phyloP scores from a whole-genome alignment of 2,329 filamentous ascomycete genomes.

The Talaromyces sp. region DNA sequence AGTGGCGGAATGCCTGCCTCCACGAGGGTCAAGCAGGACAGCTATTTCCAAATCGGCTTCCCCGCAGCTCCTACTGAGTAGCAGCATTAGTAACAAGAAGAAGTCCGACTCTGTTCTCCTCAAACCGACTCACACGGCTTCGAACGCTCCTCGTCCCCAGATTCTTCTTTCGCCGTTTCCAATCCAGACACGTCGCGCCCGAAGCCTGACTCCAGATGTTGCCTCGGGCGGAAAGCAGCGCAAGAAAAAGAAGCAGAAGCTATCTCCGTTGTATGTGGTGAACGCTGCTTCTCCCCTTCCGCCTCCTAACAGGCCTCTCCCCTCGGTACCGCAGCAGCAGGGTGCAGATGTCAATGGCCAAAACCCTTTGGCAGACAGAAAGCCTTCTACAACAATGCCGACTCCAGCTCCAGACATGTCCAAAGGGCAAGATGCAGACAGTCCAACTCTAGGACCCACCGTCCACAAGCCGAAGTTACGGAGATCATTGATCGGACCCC shows the following conservation, averaged over 20 bases:
- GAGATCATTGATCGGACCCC: slow-evolving; percentile 5
- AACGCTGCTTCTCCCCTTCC: slow-evolving; percentile 30
- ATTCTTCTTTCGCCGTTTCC: slow-evolving; percentile 12
- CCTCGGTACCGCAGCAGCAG: slow-evolving; percentile 29
- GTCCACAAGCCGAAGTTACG: slow-evolving; percentile 3
- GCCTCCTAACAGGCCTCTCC: slow-evolving; percentile 30
- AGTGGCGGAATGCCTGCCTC: slow-evolving; percentile 26
- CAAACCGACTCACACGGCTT: neutral
- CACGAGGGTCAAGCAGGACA: slow-evolving; percentile 25
- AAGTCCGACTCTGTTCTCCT: neutral
- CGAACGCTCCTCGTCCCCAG: slow-evolving; percentile 4
- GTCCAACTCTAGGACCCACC: slow-evolving; percentile 8
- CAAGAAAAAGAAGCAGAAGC: slow-evolving; percentile 7
- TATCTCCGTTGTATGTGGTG: slow-evolving; percentile 16
- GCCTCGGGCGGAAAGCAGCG: neutral
- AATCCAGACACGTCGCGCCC: slow-evolving; percentile 10
- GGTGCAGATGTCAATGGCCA: neutral
- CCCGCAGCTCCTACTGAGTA: slow-evolving; percentile 10
- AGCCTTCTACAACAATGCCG: slow-evolving; percentile 1
- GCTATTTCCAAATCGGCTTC: slow-evolving; percentile 16
- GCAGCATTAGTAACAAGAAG: neutral
- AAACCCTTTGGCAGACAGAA: neutral
- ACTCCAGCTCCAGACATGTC: slow-evolving; percentile 2
- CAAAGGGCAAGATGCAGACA: slow-evolving; percentile 5
- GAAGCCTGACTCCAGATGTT: slow-evolving; percentile 11